phyloP scores from a whole-genome alignment of 1,139 yeast genomes.

The Suhomyces terraborum region DNA sequence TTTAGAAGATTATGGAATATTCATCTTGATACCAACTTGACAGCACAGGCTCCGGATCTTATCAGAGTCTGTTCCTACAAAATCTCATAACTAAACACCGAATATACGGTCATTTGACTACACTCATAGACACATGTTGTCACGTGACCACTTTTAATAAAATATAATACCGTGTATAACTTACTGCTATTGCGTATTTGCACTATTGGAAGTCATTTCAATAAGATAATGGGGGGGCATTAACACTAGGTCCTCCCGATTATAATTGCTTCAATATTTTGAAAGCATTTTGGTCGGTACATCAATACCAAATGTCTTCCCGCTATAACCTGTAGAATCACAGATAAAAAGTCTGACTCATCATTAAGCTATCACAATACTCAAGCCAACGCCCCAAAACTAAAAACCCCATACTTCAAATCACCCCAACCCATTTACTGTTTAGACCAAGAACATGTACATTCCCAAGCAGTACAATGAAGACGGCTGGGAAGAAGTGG shows the following conservation, averaged over 20 bases:
- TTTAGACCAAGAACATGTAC: too few species aligned
- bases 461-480: conserved; percentile 24
- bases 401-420: not conserved
- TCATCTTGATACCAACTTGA: too few species aligned
- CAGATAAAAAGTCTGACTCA: not conserved
- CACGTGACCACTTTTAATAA: not conserved
- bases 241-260: too few species aligned
- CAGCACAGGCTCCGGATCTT: too few species aligned
- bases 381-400: not conserved
- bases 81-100: too few species aligned
- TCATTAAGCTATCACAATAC: not conserved
- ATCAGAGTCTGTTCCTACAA: too few species aligned
- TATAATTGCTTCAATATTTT: too few species aligned
- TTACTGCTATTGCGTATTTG: not conserved
- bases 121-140: not conserved
- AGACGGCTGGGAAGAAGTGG: conserved; percentile 42
- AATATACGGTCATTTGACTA: too few species aligned
- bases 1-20: too few species aligned
- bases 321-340: not conserved
- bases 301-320: not conserved
- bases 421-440: not conserved
- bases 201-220: too few species aligned
- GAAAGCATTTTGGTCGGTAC: not conserved
- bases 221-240: too few species aligned
- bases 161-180: not conserved